phyloP scores from a whole-genome alignment of 495 filamentous ascomycete genomes.

The Aspergillus kassunensis region DNA sequence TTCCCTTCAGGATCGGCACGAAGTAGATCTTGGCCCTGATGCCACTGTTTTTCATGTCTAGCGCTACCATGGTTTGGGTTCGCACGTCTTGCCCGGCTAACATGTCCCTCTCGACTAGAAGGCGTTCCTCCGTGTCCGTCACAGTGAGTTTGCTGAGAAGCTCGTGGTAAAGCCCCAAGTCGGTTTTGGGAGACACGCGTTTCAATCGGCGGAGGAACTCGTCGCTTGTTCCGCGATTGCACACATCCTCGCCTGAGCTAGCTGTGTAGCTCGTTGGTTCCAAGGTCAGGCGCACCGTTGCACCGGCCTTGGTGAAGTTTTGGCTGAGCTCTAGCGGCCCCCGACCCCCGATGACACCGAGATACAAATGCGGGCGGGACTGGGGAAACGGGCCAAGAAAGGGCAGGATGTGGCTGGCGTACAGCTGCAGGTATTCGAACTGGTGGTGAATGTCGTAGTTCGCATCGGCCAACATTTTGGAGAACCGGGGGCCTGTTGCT shows the following conservation, averaged over 20 bases:
- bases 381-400: slow-evolving; percentile 7
- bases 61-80: slow-evolving; percentile 17
- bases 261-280: slow-evolving; percentile 9
- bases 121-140: not conserved
- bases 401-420: slow-evolving; percentile 7
- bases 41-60: slow-evolving; percentile 6
- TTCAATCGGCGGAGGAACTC: slow-evolving; percentile 1
- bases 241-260: slow-evolving; percentile 13
- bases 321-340: slow-evolving; percentile 17
- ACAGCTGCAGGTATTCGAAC: slow-evolving; percentile 13
- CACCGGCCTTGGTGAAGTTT: slow-evolving; percentile 8
- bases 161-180: not conserved
- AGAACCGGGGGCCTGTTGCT: slow-evolving; percentile 5
- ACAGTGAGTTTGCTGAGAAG: not conserved
- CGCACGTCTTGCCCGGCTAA: not conserved
- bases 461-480: not conserved
- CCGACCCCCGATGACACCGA: too few species aligned
- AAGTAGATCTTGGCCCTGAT: slow-evolving; percentile 10
- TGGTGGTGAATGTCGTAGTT: slow-evolving; percentile 14
- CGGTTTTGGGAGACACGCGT: not conserved
- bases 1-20: slow-evolving; percentile 8
- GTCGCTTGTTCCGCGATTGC: slow-evolving; percentile 14
- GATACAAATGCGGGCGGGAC: too few species aligned
- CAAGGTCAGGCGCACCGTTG: slow-evolving; percentile 11
- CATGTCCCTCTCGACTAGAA: not conserved